Evolutionary conservation across 805 yeast species (phyloP), one percentile per base, ranked within the genome.

Genomic region (Schwanniomyces sp.): DNA sequence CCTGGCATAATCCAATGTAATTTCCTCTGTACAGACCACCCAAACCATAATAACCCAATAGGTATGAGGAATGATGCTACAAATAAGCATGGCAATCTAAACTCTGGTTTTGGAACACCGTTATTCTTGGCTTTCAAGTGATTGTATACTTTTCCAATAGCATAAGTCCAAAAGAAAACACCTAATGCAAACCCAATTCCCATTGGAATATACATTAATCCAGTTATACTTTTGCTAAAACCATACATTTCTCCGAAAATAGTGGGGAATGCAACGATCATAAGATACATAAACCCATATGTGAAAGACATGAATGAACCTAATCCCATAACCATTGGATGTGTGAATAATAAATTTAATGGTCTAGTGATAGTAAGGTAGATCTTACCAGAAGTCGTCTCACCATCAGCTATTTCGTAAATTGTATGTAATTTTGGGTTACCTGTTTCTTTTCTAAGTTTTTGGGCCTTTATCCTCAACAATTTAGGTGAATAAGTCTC

Each of bases 241-340:
- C 72, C 73, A 48, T 71, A 71, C 5, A 55, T 52, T 1, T 59
- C 54, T 14, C 55, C 47, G 47, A 57, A 71, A 1, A 71, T 65
- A 8, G 57, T 47, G 2, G 74, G 76, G 50, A 69, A 70, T 2
- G 75, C 65, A 8, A 69, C 69, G 40, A 71, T 62, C 74, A 71
- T 67, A 48, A 70, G 52, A 52, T 71, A 71, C 66, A 71, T 61
- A 48, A 70, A 69, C n/a, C 74, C 74, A 48, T 71, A 70, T 9
- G 66, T 63, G 52, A 71, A 67, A 2, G 75, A 75, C 73, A 71
- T 67, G 51, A 68, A 71, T 11, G 72, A 61, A 1, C 76, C 75
- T 45, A 71, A 58, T 0, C 75, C 75, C 32, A 68, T 53, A 11
- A 71, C 59, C 69, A 71, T 68, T 2, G 75, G 74, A 48, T 71